Evolutionary conservation across 768 basidiomycete genomes (phyloP).

Genomic region (Pleurotus djamor): DNA sequence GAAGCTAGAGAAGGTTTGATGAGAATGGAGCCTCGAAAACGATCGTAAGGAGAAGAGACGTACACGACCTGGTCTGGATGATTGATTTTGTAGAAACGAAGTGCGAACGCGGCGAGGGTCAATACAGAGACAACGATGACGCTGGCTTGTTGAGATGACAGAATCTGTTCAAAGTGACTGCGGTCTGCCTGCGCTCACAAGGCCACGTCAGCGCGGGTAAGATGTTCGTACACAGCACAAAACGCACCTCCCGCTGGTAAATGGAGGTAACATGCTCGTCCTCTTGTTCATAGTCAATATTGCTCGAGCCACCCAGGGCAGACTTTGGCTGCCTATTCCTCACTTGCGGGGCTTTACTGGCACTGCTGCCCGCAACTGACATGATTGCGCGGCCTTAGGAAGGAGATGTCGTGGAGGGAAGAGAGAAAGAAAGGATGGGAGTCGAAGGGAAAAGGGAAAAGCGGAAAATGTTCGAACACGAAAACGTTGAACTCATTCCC

Average conservation of each 20-base stretch:
- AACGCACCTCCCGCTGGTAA: constrained; percentile 7
- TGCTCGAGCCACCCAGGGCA: constrained; percentile 1
- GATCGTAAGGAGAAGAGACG: constrained; percentile 25
- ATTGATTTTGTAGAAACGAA: constrained; percentile 93
- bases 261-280: constrained; percentile 8
- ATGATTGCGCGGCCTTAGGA: background rate
- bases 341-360: background rate
- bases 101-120: constrained; percentile 74
- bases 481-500: background rate
- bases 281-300: constrained; percentile 6
- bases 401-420: background rate
- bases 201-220: background rate
- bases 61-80: constrained; percentile 95
- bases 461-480: constrained; percentile 1
- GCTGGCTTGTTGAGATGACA: constrained; percentile 67
- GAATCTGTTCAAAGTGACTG: constrained; percentile 55
- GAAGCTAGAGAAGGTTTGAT: constrained; percentile 49
- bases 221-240: background rate
- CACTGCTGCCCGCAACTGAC: background rate
- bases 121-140: constrained; percentile 57
- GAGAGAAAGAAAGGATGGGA: background rate
- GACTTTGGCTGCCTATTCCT: background rate
- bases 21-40: background rate
- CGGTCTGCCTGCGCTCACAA: constrained; percentile 41
- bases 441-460: background rate